Percentiles rank a stretch among this genome's conserved stretches.
Conservation (phyloP, 2,329 filamentous ascomycete genomes). For the Calonectria ilicicola region DNA sequence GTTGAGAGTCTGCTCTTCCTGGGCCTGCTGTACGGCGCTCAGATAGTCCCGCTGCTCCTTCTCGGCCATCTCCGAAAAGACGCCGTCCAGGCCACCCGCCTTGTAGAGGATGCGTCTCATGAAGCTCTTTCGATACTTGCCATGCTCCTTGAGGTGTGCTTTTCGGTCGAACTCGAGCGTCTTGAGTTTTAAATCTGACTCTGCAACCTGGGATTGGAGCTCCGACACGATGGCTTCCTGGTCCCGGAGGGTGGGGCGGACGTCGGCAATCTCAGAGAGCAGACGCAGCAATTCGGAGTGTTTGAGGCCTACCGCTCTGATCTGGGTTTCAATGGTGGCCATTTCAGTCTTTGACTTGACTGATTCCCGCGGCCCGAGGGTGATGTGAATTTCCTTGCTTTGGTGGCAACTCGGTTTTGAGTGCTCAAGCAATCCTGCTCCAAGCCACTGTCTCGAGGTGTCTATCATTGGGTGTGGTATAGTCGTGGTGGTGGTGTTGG, state of each 20-base stretch:
- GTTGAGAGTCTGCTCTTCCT: slow-evolving; percentile 57
- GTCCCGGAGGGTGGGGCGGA: slow-evolving; percentile 57
- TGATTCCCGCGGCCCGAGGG: neutral
- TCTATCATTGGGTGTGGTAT: neutral
- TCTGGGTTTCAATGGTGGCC: slow-evolving; percentile 48
- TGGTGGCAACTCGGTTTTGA: neutral
- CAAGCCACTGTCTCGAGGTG: slow-evolving; percentile 1
- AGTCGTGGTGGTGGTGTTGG: neutral
- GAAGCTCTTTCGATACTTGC: slow-evolving; percentile 64
- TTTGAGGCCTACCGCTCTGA: slow-evolving; percentile 53
- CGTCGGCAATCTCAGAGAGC: slow-evolving; percentile 63
- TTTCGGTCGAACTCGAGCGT: slow-evolving; percentile 54
- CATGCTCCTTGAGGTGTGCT: slow-evolving; percentile 63
- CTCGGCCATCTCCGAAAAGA: slow-evolving; percentile 56
- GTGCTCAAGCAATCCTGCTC: neutral
- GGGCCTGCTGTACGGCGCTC: slow-evolving; percentile 61
- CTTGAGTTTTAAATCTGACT: slow-evolving; percentile 30
- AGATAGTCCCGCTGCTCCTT: slow-evolving; percentile 69
- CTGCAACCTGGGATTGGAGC: slow-evolving; percentile 55
- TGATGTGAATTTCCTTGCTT: neutral
- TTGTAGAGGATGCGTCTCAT: slow-evolving; percentile 65
- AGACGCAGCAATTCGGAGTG: slow-evolving; percentile 59
- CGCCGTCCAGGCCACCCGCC: slow-evolving; percentile 58
- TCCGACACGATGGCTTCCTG: slow-evolving; percentile 59
- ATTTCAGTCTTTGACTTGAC: slow-evolving; percentile 28